Conservation (phyloP, 2,329 filamentous ascomycete species). For the Aureobasidium leucospermi region DNA sequence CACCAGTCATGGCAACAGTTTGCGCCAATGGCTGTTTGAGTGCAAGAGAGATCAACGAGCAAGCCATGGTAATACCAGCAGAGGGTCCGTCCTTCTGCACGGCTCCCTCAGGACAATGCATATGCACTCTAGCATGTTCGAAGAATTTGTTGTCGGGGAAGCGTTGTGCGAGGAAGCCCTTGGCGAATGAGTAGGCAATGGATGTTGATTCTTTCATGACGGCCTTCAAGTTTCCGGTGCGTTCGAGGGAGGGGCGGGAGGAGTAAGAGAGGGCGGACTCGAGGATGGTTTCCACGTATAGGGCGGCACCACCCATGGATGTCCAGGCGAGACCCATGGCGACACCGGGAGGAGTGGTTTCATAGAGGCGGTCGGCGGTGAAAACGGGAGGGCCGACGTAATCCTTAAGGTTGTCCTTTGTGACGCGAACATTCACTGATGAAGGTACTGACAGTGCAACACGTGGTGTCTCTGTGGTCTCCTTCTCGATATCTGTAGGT, state of each 20-base stretch:
- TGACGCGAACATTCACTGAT: constrained; percentile 75
- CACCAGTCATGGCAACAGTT: constrained; percentile 94
- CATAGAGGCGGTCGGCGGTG: constrained; percentile 91
- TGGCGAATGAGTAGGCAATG: constrained; percentile 94
- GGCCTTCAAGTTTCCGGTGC: constrained; percentile 87
- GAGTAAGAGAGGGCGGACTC: constrained; percentile 69
- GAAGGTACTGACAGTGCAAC: constrained; percentile 78
- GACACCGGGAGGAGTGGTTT: constrained; percentile 85
- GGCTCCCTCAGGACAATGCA: constrained; percentile 94
- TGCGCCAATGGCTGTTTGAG: constrained; percentile 72
- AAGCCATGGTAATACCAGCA: constrained; percentile 98
- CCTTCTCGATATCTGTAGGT: constrained; percentile 47
- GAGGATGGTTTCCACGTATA: constrained; percentile 95
- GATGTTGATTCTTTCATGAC: constrained; percentile 98
- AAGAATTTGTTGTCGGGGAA: constrained; percentile 94
- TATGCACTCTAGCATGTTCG: constrained; percentile 86
- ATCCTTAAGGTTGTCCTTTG: constrained; percentile 85
- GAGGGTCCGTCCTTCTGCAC: constrained; percentile 77
- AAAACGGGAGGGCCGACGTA: constrained; percentile 95
- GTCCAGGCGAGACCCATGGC: constrained; percentile 99
- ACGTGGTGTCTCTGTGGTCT: constrained; percentile 60
- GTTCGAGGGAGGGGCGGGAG: constrained; percentile 73
- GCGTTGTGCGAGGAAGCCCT: constrained; percentile 73
- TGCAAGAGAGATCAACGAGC: constrained; percentile 76
- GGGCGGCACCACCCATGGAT: constrained; percentile 87